phyloP scores from a whole-genome alignment of 495 filamentous ascomycete genomes.

The Penicillium arizonense region DNA sequence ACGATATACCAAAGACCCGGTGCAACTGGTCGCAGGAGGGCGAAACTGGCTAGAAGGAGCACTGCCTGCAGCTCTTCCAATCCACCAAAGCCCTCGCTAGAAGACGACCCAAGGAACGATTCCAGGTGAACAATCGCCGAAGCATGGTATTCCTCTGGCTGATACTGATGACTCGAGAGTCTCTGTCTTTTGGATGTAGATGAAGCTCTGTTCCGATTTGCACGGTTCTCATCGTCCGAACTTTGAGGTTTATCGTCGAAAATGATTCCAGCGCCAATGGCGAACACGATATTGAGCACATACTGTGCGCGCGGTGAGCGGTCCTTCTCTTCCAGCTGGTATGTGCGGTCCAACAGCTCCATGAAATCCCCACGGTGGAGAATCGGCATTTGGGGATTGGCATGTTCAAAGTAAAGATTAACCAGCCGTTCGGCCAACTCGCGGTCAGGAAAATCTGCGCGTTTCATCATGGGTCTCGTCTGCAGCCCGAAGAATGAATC shows the following conservation, averaged over 20 bases:
- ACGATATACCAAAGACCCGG: constrained; percentile 97
- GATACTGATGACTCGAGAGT: constrained; percentile 64
- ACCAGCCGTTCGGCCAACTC: constrained; percentile 70
- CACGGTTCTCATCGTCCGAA: constrained; percentile 36
- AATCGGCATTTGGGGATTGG: constrained; percentile 93
- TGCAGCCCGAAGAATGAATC: constrained; percentile 95
- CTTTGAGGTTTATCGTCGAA: constrained; percentile 59
- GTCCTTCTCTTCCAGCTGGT: constrained; percentile 62
- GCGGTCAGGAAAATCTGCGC: constrained; percentile 78
- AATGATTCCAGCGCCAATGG: constrained; percentile 91
- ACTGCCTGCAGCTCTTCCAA: constrained; percentile 93
- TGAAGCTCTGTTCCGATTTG: constrained; percentile 30
- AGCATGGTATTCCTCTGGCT: constrained; percentile 94
- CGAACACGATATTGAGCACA: constrained; percentile 95
- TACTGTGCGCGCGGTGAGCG: constrained; percentile 84
- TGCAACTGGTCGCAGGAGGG: constrained; percentile 83
- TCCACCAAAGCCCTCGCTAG: constrained; percentile 67
- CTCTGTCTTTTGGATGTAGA: constrained; percentile 50
- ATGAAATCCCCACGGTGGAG: constrained; percentile 86
- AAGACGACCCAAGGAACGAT: constrained; percentile 69
- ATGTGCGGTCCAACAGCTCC: constrained; percentile 77
- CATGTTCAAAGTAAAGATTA: constrained; percentile 88
- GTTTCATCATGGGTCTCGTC: constrained; percentile 81
- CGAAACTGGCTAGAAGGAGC: constrained; percentile 85
- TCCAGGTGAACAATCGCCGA: constrained; percentile 90